These are phyloP conservation scores for Rosa persica DNA, from an alignment of 306 rosid species.

Conservation along the genomic window DNA sequence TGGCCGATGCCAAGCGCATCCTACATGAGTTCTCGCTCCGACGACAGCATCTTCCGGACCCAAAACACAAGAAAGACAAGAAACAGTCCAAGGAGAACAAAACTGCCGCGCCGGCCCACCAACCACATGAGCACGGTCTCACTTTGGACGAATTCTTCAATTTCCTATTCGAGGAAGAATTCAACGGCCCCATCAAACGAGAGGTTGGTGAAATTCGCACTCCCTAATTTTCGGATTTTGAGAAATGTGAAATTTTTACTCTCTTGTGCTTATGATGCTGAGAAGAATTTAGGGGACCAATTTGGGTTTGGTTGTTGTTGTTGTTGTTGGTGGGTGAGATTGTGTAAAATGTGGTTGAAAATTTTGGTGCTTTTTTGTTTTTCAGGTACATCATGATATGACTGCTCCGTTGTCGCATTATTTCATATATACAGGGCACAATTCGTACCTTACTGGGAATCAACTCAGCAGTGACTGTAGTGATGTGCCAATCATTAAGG, in stretches of 20 bases:
- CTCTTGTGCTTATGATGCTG: no score
- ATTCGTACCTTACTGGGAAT: constrained; percentile 94
- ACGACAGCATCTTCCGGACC: constrained; percentile 10
- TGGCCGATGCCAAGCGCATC: constrained; percentile 37
- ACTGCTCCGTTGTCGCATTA: constrained; percentile 87
- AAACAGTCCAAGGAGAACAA: not conserved
- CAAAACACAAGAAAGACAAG: not conserved
- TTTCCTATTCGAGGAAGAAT: constrained; percentile 48
- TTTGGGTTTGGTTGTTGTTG: not conserved
- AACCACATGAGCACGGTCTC: constrained; percentile 20
- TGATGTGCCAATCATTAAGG: constrained; percentile 73
- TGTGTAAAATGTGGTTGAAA: not conserved
- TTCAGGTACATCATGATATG: constrained; percentile 96
- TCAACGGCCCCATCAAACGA: constrained; percentile 55
- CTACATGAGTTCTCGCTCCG: constrained; percentile 31
- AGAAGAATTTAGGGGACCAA: not conserved
- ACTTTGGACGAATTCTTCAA: constrained; percentile 60
- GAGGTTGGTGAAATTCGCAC: constrained; percentile 35
- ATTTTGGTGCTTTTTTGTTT: not conserved
- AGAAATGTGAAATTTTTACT: no score
- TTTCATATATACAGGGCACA: constrained; percentile 97
- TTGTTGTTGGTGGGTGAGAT: not conserved
- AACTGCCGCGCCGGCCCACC: not conserved
- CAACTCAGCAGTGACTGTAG: constrained; percentile 93
- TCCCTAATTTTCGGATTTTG: no score